A percentile compares a stretch with the other conserved stretches of the same genome.
Evolutionary conservation across 1,284 basidiomycete species (phyloP).

Genomic region (Marasmius fiardii): DNA sequence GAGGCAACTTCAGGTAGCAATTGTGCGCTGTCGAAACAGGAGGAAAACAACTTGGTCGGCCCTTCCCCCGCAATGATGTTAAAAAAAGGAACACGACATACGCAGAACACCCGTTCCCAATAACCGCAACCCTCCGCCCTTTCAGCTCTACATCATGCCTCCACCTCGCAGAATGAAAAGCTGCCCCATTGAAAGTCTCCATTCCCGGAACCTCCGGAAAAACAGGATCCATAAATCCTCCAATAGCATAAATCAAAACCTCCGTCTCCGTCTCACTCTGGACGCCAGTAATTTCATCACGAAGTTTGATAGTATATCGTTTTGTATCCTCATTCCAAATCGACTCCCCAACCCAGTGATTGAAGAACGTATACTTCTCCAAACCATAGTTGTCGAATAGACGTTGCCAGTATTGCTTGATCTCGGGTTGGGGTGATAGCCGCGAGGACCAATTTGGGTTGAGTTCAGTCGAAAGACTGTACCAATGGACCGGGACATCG

Average conservation of each 20-base stretch:
- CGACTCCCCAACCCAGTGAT: conserved; percentile 36
- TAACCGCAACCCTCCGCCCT: conserved; percentile 55
- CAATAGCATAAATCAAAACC: conserved; percentile 40
- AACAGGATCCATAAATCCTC: conserved; percentile 41
- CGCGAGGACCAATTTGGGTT: conserved; percentile 48
- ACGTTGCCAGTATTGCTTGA: conserved; percentile 46
- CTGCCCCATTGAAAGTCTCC: conserved; percentile 45
- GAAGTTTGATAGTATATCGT: conserved; percentile 35
- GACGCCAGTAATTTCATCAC: conserved; percentile 30
- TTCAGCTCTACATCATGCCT: conserved; percentile 48
- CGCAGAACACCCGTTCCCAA: conserved; percentile 66
- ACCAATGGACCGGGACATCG: conserved; percentile 53
- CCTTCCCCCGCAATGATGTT: not conserved
- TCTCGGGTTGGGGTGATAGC: conserved; percentile 44
- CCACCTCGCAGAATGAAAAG: conserved; percentile 59
- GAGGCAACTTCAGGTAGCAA: conserved; percentile 47
- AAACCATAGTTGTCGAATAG: conserved; percentile 43
- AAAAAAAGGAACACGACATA: conserved; percentile 24
- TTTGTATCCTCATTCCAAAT: conserved; percentile 42
- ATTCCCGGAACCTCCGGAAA: conserved; percentile 42
- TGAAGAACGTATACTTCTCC: conserved; percentile 35
- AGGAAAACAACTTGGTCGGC: not conserved
- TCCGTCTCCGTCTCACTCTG: conserved; percentile 32
- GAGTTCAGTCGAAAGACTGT: conserved; percentile 50
- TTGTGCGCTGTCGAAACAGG: conserved; percentile 40